Evolutionary conservation across 352 stramenopile genomes (phyloP), one percentile per base, ranked within the genome.

Genomic region (Globisporangium iwayamae): DNA sequence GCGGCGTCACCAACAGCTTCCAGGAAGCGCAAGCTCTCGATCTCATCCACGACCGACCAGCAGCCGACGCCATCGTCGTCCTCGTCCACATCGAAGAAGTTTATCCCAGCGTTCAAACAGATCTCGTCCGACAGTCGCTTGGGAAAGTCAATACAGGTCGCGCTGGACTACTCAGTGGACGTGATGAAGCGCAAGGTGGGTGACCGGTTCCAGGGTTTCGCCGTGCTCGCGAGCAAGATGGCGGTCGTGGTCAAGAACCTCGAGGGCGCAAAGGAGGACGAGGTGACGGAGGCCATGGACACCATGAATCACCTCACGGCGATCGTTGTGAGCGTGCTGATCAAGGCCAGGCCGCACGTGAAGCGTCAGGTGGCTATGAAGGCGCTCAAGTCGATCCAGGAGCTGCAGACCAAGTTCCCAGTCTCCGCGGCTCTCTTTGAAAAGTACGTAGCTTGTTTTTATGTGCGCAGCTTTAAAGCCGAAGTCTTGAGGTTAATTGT

Each of bases 401-500:
- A 67, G 3, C 41, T 62, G 32, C 62, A 67, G 62, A 56, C 14
- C 53, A 67, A 62, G 55, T 67, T 58, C 55, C 53, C 62, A 4
- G 53, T 1, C 2, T 56, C 39, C n/a, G 53, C 43, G 4, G 20
- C 45, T 25, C 53, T 61, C 54, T 67, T 67, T 51, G 62, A 67
- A 47, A 67, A 67, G 62, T 62, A 62, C 16, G 41, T 32, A 7
- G 9, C 1, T 16, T 43, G 41, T 39, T 18, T 2, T 46, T 3
- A 20, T 57, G 14, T n/a, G 28, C 55, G 1, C 25, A 28, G 22
- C 30, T 36, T 28, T 45, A 9, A 47, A 56, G 5, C 6, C 13
- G 20, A 32, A 0, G 1, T n/a, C 13, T 45, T 45, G 38, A 45
- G 6, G 13, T n/a, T 63, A 55, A 63, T 36, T 16, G n/a, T 32